Percentiles rank a stretch among this genome's conserved stretches.
Evolutionary conservation across 768 basidiomycete species (phyloP).

Genomic region (Sporobolomyces phaffii): DNA sequence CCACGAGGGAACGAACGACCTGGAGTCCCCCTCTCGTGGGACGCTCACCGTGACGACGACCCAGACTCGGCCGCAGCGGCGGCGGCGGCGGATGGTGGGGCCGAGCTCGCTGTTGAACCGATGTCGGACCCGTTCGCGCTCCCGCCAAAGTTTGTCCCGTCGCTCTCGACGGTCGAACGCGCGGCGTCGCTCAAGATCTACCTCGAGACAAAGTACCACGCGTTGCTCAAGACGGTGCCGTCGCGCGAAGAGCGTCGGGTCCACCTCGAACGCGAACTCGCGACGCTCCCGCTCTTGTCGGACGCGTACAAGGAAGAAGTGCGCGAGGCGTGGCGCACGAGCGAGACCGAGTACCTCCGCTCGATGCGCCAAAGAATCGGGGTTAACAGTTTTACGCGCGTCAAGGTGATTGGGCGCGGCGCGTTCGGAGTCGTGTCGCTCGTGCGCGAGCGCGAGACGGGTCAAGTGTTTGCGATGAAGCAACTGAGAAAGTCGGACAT

Average conservation of each 20-base stretch:
- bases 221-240: conserved; percentile 72
- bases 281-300: conserved; percentile 61
- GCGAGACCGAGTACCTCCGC: conserved; percentile 84
- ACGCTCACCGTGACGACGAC: conserved; percentile 6
- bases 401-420: conserved; percentile 67
- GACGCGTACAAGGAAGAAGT: conserved; percentile 66
- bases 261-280: conserved; percentile 86
- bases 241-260: conserved; percentile 76
- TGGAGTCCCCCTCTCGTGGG: conserved; percentile 14
- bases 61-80: background rate
- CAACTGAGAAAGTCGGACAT: conserved; percentile 57
- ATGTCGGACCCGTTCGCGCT: conserved; percentile 26
- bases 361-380: conserved; percentile 76
- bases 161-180: conserved; percentile 84
- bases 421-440: conserved; percentile 95
- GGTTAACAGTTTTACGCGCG: conserved; percentile 73
- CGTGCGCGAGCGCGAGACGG: conserved; percentile 71
- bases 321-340: conserved; percentile 70
- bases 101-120: background rate
- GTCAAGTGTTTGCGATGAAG: conserved; percentile 90
- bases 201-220: conserved; percentile 87
- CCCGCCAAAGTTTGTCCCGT: conserved; percentile 63
- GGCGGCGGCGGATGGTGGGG: background rate
- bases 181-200: conserved; percentile 86
- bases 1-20: conserved; percentile 7